phyloP scores from a whole-genome alignment of 306 rosid species.

The Cyamopsis tetragonoloba region DNA sequence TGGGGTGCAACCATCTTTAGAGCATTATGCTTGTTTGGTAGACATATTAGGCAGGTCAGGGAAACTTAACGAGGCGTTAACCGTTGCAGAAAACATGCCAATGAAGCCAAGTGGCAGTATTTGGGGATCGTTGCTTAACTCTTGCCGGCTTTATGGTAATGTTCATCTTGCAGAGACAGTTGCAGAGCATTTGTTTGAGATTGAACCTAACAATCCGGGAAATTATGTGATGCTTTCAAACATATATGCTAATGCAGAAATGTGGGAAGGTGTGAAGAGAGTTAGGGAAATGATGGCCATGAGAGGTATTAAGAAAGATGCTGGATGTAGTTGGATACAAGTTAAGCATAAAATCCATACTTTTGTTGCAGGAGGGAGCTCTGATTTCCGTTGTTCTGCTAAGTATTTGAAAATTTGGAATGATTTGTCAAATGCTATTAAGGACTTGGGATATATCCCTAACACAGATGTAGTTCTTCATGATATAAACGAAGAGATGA shows the following conservation, averaged over 20 bases:
- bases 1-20: constrained; percentile 37
- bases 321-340: constrained; percentile 58
- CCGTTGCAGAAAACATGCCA: constrained; percentile 42
- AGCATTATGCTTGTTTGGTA: constrained; percentile 58
- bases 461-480: constrained; percentile 52
- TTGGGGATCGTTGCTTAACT: constrained; percentile 59
- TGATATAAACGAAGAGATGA: constrained; percentile 42
- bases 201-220: constrained; percentile 52
- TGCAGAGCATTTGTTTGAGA: constrained; percentile 36
- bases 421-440: constrained; percentile 32
- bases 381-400: constrained; percentile 37
- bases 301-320: constrained; percentile 46
- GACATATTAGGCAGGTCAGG: constrained; percentile 52
- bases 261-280: constrained; percentile 50
- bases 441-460: constrained; percentile 41
- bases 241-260: constrained; percentile 49
- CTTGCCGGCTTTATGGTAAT: constrained; percentile 44
- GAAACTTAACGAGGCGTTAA: constrained; percentile 38
- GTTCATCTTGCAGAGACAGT: constrained; percentile 41
- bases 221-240: constrained; percentile 63
- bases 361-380: constrained; percentile 53
- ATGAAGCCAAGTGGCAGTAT: constrained; percentile 54
- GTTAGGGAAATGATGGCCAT: constrained; percentile 50
- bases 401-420: constrained; percentile 45
- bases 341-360: constrained; percentile 42